Conservation (phyloP, 768 basidiomycete species). For the Boletus pseudopeckii region DNA sequence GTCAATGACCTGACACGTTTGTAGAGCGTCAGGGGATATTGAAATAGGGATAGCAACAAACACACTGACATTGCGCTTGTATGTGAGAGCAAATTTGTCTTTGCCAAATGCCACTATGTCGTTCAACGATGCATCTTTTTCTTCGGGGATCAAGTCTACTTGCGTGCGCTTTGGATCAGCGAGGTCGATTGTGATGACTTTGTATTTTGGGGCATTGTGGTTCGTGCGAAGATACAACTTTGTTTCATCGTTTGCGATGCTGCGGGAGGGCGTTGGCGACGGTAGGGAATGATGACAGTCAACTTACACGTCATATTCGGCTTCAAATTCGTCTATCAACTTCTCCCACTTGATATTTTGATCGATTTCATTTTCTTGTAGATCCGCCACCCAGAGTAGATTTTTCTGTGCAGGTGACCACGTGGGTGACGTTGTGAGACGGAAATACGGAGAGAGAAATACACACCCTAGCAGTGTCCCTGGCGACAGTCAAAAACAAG, state of each 20-base stretch:
- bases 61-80: constrained; percentile 66
- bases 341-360: constrained; percentile 70
- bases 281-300: not conserved
- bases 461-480: constrained; percentile 63
- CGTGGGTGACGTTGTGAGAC: not conserved
- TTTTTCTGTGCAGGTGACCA: constrained; percentile 53
- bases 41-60: not conserved
- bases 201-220: constrained; percentile 60
- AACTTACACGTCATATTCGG: constrained; percentile 61
- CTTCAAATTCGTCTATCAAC: constrained; percentile 64
- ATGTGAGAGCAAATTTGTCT: constrained; percentile 58
- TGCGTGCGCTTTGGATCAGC: constrained; percentile 44
- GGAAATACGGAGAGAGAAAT: not conserved
- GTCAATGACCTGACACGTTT: constrained; percentile 57
- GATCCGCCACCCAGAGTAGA: constrained; percentile 68
- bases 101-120: constrained; percentile 44
- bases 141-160: constrained; percentile 66
- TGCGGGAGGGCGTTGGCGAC: constrained; percentile 25
- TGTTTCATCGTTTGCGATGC: constrained; percentile 62
- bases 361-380: constrained; percentile 56
- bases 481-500: constrained; percentile 48
- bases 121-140: constrained; percentile 58
- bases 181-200: constrained; percentile 62
- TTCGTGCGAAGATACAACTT: constrained; percentile 66
- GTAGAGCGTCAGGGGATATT: constrained; percentile 2